Conservation (phyloP, 345 rosid genomes). For the Linum lewisii region DNA sequence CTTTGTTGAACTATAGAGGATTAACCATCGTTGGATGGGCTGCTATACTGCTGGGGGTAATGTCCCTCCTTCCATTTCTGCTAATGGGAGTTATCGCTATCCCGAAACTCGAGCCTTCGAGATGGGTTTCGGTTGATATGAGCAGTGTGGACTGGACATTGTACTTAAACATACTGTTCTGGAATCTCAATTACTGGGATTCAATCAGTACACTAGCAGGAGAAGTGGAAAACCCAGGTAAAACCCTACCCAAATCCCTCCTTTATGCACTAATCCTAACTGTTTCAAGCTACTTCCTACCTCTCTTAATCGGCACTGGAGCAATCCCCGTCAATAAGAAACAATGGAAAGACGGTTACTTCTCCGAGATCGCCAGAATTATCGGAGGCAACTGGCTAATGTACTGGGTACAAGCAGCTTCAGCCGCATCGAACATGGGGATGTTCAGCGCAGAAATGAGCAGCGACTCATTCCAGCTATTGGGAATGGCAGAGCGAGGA, state of each 20-base stretch:
- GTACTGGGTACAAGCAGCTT: not conserved
- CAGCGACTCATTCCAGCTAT: not conserved
- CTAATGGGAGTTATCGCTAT: not conserved
- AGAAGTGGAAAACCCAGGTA: not conserved
- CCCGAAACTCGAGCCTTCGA: not conserved
- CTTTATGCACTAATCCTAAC: not conserved
- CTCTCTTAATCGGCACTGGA: not conserved
- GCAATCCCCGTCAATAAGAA: not conserved
- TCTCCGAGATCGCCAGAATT: not conserved
- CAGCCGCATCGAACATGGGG: not conserved
- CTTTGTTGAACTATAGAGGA: not conserved
- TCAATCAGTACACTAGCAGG: not conserved
- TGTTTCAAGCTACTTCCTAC: not conserved
- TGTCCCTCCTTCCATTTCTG: not conserved
- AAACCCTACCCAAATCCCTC: not conserved
- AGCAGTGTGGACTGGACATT: not conserved
- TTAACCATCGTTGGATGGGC: not conserved
- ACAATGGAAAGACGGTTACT: not conserved
- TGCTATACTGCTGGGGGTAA: not conserved
- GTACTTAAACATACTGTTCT: not conserved
- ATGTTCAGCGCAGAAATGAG: not conserved
- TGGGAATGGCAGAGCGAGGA: not conserved
- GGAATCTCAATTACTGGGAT: not conserved
- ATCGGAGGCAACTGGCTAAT: not conserved
- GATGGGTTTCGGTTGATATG: not conserved